Percentiles rank a stretch among this genome's conserved stretches.
These are phyloP conservation scores for Halteria grandinella DNA, from an alignment of 73 alveolate species.

Conservation along the genomic window DNA sequence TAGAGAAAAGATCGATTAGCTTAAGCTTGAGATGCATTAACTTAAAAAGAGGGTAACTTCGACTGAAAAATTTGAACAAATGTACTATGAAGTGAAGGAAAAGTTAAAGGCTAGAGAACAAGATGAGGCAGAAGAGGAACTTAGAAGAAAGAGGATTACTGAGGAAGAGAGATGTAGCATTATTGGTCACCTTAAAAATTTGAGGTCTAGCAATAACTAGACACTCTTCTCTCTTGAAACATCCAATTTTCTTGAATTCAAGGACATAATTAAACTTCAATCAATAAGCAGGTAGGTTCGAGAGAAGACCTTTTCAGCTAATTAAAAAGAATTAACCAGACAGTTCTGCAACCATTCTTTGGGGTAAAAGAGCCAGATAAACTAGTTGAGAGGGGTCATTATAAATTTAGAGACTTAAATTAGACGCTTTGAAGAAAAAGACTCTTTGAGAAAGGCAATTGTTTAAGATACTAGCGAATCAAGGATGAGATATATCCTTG, in stretches of 20 bases:
- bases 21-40: slow-evolving; percentile 2
- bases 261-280: slow-evolving; percentile 20
- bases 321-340: slow-evolving; percentile 6
- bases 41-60: neutral
- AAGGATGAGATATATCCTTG: slow-evolving; percentile 24
- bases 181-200: slow-evolving; percentile 34
- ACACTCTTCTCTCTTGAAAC: slow-evolving; percentile 22
- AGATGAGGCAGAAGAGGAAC: neutral
- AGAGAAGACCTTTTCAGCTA: no score
- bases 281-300: slow-evolving; percentile 12
- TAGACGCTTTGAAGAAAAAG: slow-evolving; percentile 31
- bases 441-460: slow-evolving; percentile 16
- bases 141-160: neutral
- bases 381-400: neutral
- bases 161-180: slow-evolving; percentile 3
- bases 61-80: slow-evolving; percentile 1
- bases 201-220: neutral
- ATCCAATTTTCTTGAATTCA: neutral
- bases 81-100: slow-evolving; percentile 5
- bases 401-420: neutral
- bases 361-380: neutral
- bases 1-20: slow-evolving; percentile 18
- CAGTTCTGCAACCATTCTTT: slow-evolving; percentile 13
- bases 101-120: slow-evolving; percentile 19
- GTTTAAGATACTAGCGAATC: slow-evolving; percentile 41